These are phyloP conservation scores for Rhodotorula glutinis DNA, from an alignment of 1,284 basidiomycete genomes.

Conservation along the genomic window DNA sequence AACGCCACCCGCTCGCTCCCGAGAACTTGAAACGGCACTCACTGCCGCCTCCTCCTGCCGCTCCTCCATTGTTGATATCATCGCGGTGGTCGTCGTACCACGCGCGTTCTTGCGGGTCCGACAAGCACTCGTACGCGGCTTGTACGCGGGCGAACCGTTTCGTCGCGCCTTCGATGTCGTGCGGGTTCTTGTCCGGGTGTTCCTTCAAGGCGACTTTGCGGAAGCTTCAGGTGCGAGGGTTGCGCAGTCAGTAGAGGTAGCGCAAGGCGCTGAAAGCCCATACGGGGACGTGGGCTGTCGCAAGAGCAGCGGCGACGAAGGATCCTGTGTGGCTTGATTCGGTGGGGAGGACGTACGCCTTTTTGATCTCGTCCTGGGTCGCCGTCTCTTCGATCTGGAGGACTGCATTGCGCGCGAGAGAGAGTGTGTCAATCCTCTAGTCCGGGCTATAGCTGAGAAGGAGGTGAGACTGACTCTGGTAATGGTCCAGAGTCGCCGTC, in stretches of 20 bases:
- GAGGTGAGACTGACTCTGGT: neutral
- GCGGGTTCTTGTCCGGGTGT: constrained; percentile 53
- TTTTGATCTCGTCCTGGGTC: constrained; percentile 44
- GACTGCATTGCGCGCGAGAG: no score
- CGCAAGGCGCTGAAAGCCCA: neutral
- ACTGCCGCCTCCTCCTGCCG: constrained; percentile 13
- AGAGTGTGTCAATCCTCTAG: no score
- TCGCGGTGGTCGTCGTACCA: constrained; percentile 97
- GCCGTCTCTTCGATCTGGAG: constrained; percentile 38
- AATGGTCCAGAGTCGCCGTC: neutral
- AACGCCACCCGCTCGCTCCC: neutral
- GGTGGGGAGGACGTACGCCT: constrained; percentile 36
- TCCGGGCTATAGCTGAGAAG: no score
- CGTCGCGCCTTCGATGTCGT: constrained; percentile 69
- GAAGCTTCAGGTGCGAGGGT: constrained; percentile 11
- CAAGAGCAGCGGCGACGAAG: no score
- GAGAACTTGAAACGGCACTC: neutral
- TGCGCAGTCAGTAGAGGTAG: neutral
- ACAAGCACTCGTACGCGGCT: constrained; percentile 82
- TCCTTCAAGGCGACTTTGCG: constrained; percentile 46
- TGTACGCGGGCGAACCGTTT: constrained; percentile 82
- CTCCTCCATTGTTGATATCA: constrained; percentile 49
- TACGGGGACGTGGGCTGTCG: neutral
- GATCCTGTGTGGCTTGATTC: neutral
- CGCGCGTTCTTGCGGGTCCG: constrained; percentile 89